phyloP scores from a whole-genome alignment of 371 early-diverging fungal genomes.

The Lichtheimia corymbifera region DNA sequence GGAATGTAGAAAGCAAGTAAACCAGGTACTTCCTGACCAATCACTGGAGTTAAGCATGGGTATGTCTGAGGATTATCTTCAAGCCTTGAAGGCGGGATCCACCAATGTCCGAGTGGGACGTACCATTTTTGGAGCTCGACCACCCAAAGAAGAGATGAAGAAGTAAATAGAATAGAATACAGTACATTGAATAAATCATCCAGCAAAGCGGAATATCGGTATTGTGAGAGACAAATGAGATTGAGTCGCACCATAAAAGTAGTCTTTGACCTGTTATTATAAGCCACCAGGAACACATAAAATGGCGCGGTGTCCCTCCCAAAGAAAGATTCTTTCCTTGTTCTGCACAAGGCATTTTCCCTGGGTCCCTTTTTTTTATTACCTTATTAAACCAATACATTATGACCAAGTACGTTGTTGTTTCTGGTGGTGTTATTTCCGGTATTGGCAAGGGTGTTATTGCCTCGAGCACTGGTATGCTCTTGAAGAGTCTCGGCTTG shows the following conservation, averaged over 20 bases:
- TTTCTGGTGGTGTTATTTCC: slow-evolving; percentile 98
- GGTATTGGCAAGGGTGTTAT: slow-evolving; percentile 99
- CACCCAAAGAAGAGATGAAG: slow-evolving; percentile 7
- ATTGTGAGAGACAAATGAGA: too few relatives aligned
- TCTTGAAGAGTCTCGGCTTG: slow-evolving; percentile 95
- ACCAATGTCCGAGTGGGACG: slow-evolving; percentile 93
- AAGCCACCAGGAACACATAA: too few relatives aligned
- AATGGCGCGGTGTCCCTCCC: background rate
- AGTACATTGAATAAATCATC: background rate
- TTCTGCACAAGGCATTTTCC: slow-evolving; percentile 6
- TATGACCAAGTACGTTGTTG: slow-evolving; percentile 93
- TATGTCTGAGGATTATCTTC: slow-evolving; percentile 93
- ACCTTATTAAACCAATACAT: background rate
- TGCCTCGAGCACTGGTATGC: slow-evolving; percentile 96
- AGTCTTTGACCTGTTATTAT: too few relatives aligned
- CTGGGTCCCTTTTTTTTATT: background rate
- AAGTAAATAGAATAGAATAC: slow-evolving; percentile 6
- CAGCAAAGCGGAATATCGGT: too few relatives aligned
- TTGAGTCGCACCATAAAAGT: too few relatives aligned
- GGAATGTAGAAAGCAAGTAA: slow-evolving; percentile 37
- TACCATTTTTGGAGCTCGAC: slow-evolving; percentile 78
- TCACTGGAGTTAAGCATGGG: slow-evolving; percentile 92
- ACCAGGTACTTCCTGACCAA: slow-evolving; percentile 24
- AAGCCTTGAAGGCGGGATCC: slow-evolving; percentile 82
- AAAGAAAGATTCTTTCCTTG: slow-evolving; percentile 10